Evolutionary conservation across 352 stramenopile genomes (phyloP), one percentile per base, ranked within the genome.

Genomic region (Phytophthora ohioensis): DNA sequence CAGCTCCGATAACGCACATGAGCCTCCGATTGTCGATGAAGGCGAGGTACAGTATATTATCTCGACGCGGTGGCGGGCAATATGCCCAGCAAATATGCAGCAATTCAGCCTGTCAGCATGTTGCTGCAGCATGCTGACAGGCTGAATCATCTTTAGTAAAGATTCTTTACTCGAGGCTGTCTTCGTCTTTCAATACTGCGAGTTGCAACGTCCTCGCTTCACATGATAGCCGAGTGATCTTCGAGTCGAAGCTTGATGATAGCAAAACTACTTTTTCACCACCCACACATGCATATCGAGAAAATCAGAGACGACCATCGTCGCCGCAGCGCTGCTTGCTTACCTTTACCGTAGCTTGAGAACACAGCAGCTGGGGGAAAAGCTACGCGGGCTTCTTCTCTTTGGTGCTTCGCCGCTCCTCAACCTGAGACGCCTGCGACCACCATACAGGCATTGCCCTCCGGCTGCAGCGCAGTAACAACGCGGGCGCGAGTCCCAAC

Each of bases 271-370:
- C 34, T 30, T 32, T 27, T 27, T 27, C 1, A 46, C 17, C 15
- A 51, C 30, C 4, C 15, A 38, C 42, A 45, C 46, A 53, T 43
- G 10, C 34, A 49, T 15, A 65, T 34, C 38, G 31, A 64, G 32
- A 38, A 68, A 67, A 64, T 69, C 62, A 69, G 62, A 56, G 41
- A 34, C 48, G 9, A 8, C 36, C 51, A 15, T n/a, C 17, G 17
- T 8, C 13, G 31, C 43, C 43, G 15, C 46, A 35, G 52, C 52
- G 52, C 41, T 63, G 10, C 41, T 63, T 63, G 57, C 39, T 49
- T 61, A 1, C 21, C 21, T 27, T 1, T 27, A 27, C 21, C 21
- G 21, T 27, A 12, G 34, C 13, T 35, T 32, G 32, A 64, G 56
- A 64, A 53, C 39, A 38, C 6, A 2, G 56, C 49, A 62, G 42